Base-by-base conservation (phyloP, 495 filamentous ascomycete species). In the Penicillium robsamsonii region DNA sequence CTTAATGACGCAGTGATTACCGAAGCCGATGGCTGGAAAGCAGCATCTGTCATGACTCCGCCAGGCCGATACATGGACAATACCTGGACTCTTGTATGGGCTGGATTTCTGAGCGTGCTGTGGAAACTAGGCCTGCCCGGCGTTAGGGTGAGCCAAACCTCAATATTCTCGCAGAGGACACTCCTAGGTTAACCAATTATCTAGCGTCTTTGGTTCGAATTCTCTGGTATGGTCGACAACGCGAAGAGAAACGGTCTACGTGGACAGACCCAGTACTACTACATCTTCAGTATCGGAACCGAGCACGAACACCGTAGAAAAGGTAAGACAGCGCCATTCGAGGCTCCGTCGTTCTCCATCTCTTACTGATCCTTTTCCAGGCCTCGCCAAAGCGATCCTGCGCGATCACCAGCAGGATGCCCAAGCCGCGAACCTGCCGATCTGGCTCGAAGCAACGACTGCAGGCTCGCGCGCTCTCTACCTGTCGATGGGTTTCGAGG, bases 361-460 rank as follows among this genome's bases (percentile, higher is more conserved):
- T 43, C 12, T 40, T 31, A 25, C 24, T 58, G 5, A 60, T 5
- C 7, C 7, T 17, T 6, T 3, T 9, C 12, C 15, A 70, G 67
- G 67, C 3, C 63, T 70, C 22, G 67, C 65, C 0, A 68, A 60
- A 51, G 56, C 59, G 1, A 68, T 70, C 15, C 59, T 70, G 30
- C 53, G 27, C 1, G 30, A 68, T 5, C 53, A 68, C 31, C 65
- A 68, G 38, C 38, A 50, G 4, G 57, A 30, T 8, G 67, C 65
- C 2, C 53, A 56, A 25, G 20, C 51, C 1, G 60, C 65, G 10
- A 60, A 66, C n/a, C 43, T 68, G 3, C 67, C 67, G 0, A 70
- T 70, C 12, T 70, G 65, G 65, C 65, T 70, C 3, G 67, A 70
- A 44, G 67, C 67, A 15, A 68, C 67, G 5, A 63, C 57, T 7